Evolutionary conservation across 192 early-diverging fungal species (phyloP).

Genomic region (Coemansia sp.): DNA sequence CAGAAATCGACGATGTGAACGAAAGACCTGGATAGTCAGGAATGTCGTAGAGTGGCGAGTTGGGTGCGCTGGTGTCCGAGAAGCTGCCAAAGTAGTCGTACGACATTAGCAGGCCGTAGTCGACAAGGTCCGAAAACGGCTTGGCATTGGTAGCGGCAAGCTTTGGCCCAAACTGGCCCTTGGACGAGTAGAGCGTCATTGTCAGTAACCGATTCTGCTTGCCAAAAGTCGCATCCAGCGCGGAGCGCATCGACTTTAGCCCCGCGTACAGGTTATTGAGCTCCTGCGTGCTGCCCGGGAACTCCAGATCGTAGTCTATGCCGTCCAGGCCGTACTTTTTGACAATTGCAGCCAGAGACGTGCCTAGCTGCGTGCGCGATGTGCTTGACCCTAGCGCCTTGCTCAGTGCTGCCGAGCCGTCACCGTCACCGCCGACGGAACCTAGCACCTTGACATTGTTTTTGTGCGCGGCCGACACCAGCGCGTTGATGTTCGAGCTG

Average conservation of each 20-base stretch:
- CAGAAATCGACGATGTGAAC: slow-evolving; percentile 50
- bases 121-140: slow-evolving; percentile 58
- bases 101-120: slow-evolving; percentile 69
- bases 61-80: slow-evolving; percentile 50
- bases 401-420: slow-evolving; percentile 57
- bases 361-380: slow-evolving; percentile 30
- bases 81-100: slow-evolving; percentile 64
- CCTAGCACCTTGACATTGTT: slow-evolving; percentile 57
- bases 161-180: slow-evolving; percentile 51
- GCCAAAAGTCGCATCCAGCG: slow-evolving; percentile 53
- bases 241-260: slow-evolving; percentile 53
- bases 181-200: slow-evolving; percentile 56
- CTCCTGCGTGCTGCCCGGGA: slow-evolving; percentile 57
- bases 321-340: slow-evolving; percentile 55
- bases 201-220: too few relatives aligned
- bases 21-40: slow-evolving; percentile 37
- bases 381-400: slow-evolving; percentile 37
- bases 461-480: slow-evolving; percentile 36
- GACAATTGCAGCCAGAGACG: slow-evolving; percentile 37
- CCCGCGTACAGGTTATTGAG: slow-evolving; percentile 55
- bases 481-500: slow-evolving; percentile 1
- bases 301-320: slow-evolving; percentile 63
- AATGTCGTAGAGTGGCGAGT: slow-evolving; percentile 53
- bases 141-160: slow-evolving; percentile 53
- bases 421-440: slow-evolving; percentile 67